Evolutionary conservation across 495 filamentous ascomycete genomes (phyloP), one percentile per base, ranked within the genome.

Genomic region (Letharia columbiana): DNA sequence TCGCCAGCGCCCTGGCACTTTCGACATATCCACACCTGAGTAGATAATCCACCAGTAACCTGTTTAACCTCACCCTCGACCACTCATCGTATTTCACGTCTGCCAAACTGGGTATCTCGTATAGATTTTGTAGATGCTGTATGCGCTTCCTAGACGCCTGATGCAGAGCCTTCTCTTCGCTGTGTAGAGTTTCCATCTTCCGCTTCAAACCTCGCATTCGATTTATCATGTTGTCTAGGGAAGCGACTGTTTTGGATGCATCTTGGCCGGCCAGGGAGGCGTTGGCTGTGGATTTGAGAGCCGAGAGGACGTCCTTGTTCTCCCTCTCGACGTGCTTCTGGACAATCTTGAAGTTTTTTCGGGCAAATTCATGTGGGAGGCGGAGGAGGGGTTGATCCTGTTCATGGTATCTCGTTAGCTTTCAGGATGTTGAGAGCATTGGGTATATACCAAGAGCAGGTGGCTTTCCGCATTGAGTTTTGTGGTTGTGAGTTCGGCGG

Each of bases 371-470:
- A 75, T 91, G 85, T 31, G 94, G 94, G 6, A 97, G 82, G 31
- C 91, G 89, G 70, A 98, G 88, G 67, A 97, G 90, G 35, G 94
- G 89, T 85, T 98, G 93, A 75, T 98, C 94, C 92, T 96, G 62
- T 39, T 31, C 9, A 62, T 4, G 8, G 37, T 4, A 8, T 39
- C 37, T 39, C 60, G 23, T 65, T 69, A 44, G 72, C 62, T 64
- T 33, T n/a, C 33, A 40, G 37, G 37, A 40, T 23, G 52, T 47
- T 52, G 68, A 44, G 50, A 66, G n/a, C 28, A 39, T 33, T 40
- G 44, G 44, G 54, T 40, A 66, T 71, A 64, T 83, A 90, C 87
- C 70, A 91, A 78, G 62, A 91, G 83, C 60, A 90, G 79, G 69
- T 91, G 88, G 67, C 80, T 83, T 75, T 91, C 88, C 13, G 87